A percentile compares a stretch with the other conserved stretches of the same genome.
Conservation (phyloP, 176 grass and related monocot genomes). For the Avena atlantica region DNA sequence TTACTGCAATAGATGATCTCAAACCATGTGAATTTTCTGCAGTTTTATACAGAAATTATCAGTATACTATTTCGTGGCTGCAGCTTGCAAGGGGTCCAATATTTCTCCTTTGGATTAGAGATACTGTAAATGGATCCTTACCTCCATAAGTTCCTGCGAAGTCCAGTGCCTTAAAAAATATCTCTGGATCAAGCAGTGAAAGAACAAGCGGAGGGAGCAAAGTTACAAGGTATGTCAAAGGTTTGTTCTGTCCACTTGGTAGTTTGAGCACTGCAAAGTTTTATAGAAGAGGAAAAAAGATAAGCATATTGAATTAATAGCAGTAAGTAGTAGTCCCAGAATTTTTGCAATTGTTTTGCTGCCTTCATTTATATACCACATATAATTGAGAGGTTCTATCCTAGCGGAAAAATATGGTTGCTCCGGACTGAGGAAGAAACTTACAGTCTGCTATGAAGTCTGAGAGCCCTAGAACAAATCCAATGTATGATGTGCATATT, state of each 20-base stretch:
- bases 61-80: conserved; percentile 24
- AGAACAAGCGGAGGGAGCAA: conserved; percentile 78
- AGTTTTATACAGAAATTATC: neutral
- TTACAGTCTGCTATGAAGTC: conserved; percentile 96
- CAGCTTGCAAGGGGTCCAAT: neutral
- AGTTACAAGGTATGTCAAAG: conserved; percentile 73
- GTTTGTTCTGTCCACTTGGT: conserved; percentile 83
- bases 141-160: conserved; percentile 99
- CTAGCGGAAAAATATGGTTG: conserved; percentile 31
- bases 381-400: neutral
- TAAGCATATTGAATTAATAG: conserved; percentile 1
- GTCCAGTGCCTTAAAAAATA: conserved; percentile 99
- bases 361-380: conserved; percentile 4
- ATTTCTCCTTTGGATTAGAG: neutral
- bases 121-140: conserved; percentile 39
- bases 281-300: neutral
- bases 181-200: conserved; percentile 83
- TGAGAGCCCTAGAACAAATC: conserved; percentile 91
- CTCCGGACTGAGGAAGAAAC: conserved; percentile 36
- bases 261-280: conserved; percentile 86
- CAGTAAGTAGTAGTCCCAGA: conserved; percentile 11
- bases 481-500: conserved; percentile 94
- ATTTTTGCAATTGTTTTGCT: neutral
- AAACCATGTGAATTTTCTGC: neutral
- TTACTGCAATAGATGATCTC: conserved; percentile 17